Evolutionary conservation across 2,329 filamentous ascomycete species (phyloP), one percentile per base, ranked within the genome.

Genomic region (Xenoacremonium recifei): DNA sequence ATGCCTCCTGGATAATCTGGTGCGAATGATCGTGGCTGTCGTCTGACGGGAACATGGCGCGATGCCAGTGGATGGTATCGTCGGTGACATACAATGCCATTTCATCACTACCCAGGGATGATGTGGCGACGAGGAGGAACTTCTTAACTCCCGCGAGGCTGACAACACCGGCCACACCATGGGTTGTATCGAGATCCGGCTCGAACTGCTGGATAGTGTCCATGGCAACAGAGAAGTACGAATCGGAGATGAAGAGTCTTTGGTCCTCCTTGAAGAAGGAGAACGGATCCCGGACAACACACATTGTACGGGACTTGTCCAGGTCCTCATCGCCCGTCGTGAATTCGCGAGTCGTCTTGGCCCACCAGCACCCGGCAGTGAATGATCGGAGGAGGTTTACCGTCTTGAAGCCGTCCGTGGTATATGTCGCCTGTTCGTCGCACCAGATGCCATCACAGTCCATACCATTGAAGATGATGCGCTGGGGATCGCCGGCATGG

Each of bases 81-180:
- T 87, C 82, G 9, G 89, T 90, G 42, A 97, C 84, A 63, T 88
- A 99, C 40, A 99, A 78, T 4, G 89, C 89, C 77, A 96, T 86
- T 67, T 99, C 95, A 54, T 88, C 85, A 10, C 90, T 95, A 37
- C 85, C 82, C 25, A 81, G 75, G 15, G 90, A 87, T 48, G 85
- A 83, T 4, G 88, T 85, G 25, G 92, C 93, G 13, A 87, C 88
- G 30, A 99, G 79, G 21, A 99, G 70, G 61, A 86, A 96, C 55
- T 86, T 88, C 66, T 95, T 95, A 47, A 95, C 88, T 9, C 84
- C 72, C 4, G 89, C 91, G 50, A 96, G 72, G 62, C 86, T 92
- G 49, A 89, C 80, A 51, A 96, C 79, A 40, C 93, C 92, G 51
- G 82, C 77, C 4, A 95, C 83, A 2, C 86, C 81, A 40, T 86